These are phyloP conservation scores for Davidsoniella neocaledoniae DNA, from an alignment of 2,329 filamentous ascomycete genomes.

Conservation along the genomic window DNA sequence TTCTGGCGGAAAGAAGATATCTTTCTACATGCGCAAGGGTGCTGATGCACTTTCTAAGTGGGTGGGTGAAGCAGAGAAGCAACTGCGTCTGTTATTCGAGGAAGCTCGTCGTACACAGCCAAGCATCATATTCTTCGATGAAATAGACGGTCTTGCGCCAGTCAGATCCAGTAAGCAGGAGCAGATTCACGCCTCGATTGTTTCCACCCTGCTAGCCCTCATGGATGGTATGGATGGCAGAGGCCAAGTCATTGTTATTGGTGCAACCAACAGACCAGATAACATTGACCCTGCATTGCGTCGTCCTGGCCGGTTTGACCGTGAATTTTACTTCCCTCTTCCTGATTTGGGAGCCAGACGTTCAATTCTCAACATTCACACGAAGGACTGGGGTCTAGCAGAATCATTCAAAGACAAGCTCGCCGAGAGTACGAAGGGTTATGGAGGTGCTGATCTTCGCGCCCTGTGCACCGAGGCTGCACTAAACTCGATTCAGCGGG, in stretches of 20 bases:
- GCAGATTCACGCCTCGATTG: conserved; percentile 95
- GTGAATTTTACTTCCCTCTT: conserved; percentile 95
- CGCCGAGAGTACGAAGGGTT: conserved; percentile 82
- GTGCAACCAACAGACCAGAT: conserved; percentile 93
- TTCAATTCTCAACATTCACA: conserved; percentile 88
- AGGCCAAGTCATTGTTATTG: conserved; percentile 95
- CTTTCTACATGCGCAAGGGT: conserved; percentile 98
- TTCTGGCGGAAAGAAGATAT: conserved; percentile 80
- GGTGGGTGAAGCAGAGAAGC: conserved; percentile 95
- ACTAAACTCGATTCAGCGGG: conserved; percentile 85
- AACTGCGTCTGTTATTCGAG: conserved; percentile 83
- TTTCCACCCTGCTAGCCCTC: conserved; percentile 78
- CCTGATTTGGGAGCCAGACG: conserved; percentile 66
- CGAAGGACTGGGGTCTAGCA: conserved; percentile 76
- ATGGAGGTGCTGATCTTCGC: conserved; percentile 86
- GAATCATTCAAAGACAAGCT: conserved; percentile 66
- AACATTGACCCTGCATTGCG: conserved; percentile 93
- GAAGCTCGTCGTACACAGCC: conserved; percentile 91
- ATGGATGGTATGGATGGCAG: conserved; percentile 99
- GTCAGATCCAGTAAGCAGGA: conserved; percentile 96
- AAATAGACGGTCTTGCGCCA: conserved; percentile 91
- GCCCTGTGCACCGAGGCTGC: conserved; percentile 92
- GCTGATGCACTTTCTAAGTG: conserved; percentile 96
- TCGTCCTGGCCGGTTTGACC: conserved; percentile 83
- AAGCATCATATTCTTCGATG: conserved; percentile 92